Evolutionary conservation across 371 early-diverging fungal species (phyloP), one percentile per base, ranked within the genome.

Genomic region (Apophysomyces sp.): DNA sequence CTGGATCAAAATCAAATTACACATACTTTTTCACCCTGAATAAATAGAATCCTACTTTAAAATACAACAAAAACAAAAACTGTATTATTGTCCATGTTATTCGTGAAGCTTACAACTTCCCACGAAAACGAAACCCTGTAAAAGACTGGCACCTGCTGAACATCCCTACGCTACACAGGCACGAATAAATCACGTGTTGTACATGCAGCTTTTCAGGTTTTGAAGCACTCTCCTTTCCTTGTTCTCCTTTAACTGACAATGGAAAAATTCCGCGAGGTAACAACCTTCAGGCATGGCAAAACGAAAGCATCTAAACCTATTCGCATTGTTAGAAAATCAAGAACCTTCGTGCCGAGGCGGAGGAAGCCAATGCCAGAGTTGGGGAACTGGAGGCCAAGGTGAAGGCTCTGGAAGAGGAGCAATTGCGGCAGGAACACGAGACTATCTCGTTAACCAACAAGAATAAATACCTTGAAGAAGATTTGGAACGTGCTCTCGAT

Each of bases 371-470:
- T 59, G 82, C 77, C 49, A 84, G 84, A 30, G 92, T 89, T 32
- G 90, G 88, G 21, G 71, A 75, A 16, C 78, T 84, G 30, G 90
- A 89, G 68, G 58, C 57, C 34, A 80, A 84, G 44, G 72, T 81
- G 60, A 92, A 91, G 75, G 71, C 66, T 60, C 55, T 85, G 15
- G 74, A 80, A 61, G 78, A 84, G 40, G 70, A 81, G 55, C 73
- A 82, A 53, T 81, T 77, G 34, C 71, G 77, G 34, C 89, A 89
- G 66, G 93, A 93, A 36, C 91, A 90, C 61, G 88, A 90, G 59
- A 76, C 89, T 30, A 85, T 82, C 16, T 89, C 90, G 8, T 75
- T 87, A 53, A 79, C 80, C 60, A 90, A 88, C 75, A 77, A 85
- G 69, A 77, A 88, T 52, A 68, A 67, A 32, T 74, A 85, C 26